These are phyloP conservation scores for Musa itinerans DNA, from an alignment of 176 grass and related monocot species.

Conservation along the genomic window DNA sequence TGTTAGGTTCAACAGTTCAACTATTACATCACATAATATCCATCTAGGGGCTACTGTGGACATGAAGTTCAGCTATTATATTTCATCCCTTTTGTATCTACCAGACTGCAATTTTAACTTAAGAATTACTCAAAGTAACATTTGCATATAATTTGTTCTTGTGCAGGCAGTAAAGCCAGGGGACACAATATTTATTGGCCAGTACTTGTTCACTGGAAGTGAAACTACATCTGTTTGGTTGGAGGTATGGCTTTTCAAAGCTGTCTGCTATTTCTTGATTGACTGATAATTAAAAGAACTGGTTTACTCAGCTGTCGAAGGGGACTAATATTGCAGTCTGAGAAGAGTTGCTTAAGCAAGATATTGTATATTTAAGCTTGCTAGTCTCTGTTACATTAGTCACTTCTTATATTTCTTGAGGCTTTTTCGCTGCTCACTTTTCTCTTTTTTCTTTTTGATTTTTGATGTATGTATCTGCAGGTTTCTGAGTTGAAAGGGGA, in stretches of 20 bases:
- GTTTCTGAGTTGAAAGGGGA: constrained; percentile 88
- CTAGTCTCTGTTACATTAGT: background rate
- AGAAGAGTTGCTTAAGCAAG: background rate
- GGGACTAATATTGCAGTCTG: background rate
- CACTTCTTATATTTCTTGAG: background rate
- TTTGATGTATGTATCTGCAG: constrained; percentile 25
- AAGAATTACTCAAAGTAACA: background rate
- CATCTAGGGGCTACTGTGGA: too few relatives aligned
- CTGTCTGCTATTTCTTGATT: background rate
- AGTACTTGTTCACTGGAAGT: constrained; percentile 98
- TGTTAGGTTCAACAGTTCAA: too few relatives aligned
- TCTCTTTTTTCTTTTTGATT: constrained; percentile 5
- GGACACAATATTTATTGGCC: constrained; percentile 91
- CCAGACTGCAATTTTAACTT: background rate
- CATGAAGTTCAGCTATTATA: too few relatives aligned
- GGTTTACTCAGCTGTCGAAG: background rate
- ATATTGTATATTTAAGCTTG: background rate
- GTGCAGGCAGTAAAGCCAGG: constrained; percentile 75
- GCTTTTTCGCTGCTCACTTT: background rate
- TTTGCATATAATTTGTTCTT: background rate
- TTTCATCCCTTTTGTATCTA: too few relatives aligned
- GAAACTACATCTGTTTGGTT: constrained; percentile 99
- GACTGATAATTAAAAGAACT: background rate
- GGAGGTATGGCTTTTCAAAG: constrained; percentile 35
- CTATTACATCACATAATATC: background rate